Conservation (phyloP, 257 asterid genomes). For the Nemophila menziesii region DNA sequence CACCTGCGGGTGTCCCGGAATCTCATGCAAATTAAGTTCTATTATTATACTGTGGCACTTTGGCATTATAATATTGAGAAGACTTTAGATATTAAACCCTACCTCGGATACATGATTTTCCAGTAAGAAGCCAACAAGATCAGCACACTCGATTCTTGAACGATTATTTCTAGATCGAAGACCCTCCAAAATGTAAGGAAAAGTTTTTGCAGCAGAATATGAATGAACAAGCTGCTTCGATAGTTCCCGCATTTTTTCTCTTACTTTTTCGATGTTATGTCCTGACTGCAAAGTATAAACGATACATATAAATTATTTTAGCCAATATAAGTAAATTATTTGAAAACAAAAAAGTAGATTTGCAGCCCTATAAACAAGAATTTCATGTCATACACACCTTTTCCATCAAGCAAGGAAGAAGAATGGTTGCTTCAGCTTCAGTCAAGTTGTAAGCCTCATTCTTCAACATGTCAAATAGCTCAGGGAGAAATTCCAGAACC, state of each 20-base stretch:
- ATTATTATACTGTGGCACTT: no score
- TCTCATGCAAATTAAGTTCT: neutral
- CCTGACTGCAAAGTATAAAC: no score
- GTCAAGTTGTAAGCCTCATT: slow-evolving; percentile 78
- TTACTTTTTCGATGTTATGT: no score
- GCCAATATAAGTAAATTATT: neutral
- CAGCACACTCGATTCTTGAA: slow-evolving; percentile 87
- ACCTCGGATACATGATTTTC: slow-evolving; percentile 90
- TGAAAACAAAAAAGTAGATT: no score
- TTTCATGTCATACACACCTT: slow-evolving; percentile 39
- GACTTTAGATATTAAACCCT: slow-evolving; percentile 6
- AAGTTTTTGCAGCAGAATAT: slow-evolving; percentile 79
- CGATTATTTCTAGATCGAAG: slow-evolving; percentile 92
- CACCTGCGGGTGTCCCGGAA: neutral
- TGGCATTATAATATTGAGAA: no score
- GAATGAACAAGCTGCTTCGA: slow-evolving; percentile 63
- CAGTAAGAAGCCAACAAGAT: slow-evolving; percentile 84
- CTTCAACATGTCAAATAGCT: slow-evolving; percentile 72
- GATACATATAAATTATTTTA: no score
- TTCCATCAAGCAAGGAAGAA: slow-evolving; percentile 91
- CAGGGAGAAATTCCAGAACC: slow-evolving; percentile 99
- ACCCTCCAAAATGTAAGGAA: slow-evolving; percentile 90
- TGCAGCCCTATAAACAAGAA: neutral
- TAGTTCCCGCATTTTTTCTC: slow-evolving; percentile 75
- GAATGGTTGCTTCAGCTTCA: slow-evolving; percentile 93